These are phyloP conservation scores for Cornus kousa DNA, from an alignment of 148 eudicot genomes.

Conservation along the genomic window DNA sequence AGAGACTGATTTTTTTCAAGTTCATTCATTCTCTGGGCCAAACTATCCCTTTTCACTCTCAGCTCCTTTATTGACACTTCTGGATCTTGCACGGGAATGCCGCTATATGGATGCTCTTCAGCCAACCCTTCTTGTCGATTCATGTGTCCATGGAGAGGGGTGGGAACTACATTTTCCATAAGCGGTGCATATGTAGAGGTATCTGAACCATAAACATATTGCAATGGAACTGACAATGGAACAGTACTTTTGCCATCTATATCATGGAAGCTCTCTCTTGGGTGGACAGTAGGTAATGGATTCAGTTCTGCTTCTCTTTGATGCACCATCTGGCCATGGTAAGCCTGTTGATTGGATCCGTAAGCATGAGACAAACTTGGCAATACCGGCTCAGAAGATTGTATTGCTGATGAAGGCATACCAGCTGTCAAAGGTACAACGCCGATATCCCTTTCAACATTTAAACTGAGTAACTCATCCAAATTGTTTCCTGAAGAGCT, in stretches of 20 bases:
- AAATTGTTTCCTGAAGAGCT: constrained; percentile 41
- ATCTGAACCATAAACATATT: constrained; percentile 28
- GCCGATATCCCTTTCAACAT: constrained; percentile 25
- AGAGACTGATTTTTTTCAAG: constrained; percentile 10
- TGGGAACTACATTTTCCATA: constrained; percentile 26
- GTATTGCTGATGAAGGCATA: constrained; percentile 21
- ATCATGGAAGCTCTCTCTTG: constrained; percentile 20
- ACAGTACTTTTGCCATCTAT: constrained; percentile 1
- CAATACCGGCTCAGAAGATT: constrained; percentile 34
- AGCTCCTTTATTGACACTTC: constrained; percentile 19
- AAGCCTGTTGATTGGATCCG: constrained; percentile 29
- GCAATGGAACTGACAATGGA: constrained; percentile 11
- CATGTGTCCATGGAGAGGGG: constrained; percentile 22
- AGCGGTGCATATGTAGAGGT: constrained; percentile 22
- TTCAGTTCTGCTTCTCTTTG: constrained; percentile 22
- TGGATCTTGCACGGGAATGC: constrained; percentile 13
- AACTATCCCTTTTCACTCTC: constrained; percentile 14
- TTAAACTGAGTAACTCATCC: constrained; percentile 20
- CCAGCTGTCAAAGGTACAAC: constrained; percentile 28
- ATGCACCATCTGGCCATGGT: constrained; percentile 33
- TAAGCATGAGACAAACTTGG: constrained; percentile 23
- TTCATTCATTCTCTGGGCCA: constrained; percentile 13
- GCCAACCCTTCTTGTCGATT: constrained; percentile 25
- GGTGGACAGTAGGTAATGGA: constrained; percentile 3
- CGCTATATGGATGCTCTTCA: constrained; percentile 27